Base-by-base conservation (phyloP, 1,139 yeast species). In the Magnusiomyces fungicola region DNA sequence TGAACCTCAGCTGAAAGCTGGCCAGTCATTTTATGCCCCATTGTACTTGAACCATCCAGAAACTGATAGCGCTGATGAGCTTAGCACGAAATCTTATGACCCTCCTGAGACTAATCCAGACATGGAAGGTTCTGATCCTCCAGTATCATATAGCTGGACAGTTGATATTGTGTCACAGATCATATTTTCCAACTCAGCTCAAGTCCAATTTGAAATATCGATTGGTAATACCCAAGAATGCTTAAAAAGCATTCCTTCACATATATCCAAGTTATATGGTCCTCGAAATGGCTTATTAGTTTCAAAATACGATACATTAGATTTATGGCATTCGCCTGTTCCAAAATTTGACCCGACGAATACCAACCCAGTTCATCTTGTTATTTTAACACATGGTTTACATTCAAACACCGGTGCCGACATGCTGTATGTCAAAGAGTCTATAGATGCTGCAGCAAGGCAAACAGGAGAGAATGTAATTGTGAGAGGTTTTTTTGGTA, bases 391-490 rank as follows among this genome's bases (percentile, higher is more conserved):
- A 0, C 98, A 92, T 66, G 99, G 99, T 0, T 69, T 92, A 38
- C 96, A 89, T 63, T 87, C 97, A 0, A 92, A 92, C 62, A 79
- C 83, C 0, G 79, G 94, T 1, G 85, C 95, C 0, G 99, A 92
- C 64, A 78, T 92, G 92, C 73, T 83, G 41, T 92, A 84, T 59
- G 58, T 90, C 46, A 90, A 89, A 62, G 97, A 92, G 59, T 78
- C 78, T 58, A 78, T 92, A 3, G 96, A 89, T 56, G 61, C 65
- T 32, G 72, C 70, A 48, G 73, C 79, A 0, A 58, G 55, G 5
- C 58, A 56, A 22, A 68, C 76, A 0, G 79, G 79, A 3, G 81
- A 79, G 48, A 80, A 82, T 53, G 66, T 89, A 1, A 78, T 89
- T 10, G 94, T 90, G 1, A 75, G 89, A 55, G 97, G 96, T 0